Base-by-base conservation (phyloP, 495 filamentous ascomycete genomes). In the Aspergillus egyptiacus region DNA sequence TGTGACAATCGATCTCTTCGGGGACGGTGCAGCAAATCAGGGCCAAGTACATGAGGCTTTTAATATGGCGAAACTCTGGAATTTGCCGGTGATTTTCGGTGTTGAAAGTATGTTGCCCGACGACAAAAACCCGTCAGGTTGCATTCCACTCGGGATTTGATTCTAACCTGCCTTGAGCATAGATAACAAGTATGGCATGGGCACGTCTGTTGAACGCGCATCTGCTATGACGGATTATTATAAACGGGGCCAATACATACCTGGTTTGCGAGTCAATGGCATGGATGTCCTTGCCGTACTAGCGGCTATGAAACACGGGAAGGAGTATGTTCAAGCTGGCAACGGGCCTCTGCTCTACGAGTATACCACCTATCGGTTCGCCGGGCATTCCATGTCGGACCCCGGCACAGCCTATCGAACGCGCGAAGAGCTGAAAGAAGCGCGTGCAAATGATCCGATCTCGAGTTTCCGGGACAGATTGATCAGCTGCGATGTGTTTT, bases 171-270 rank as follows among this genome's bases (percentile, higher is more conserved):
- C 8, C 24, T 33, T 15, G 13, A 17, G 15, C 31, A 10, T 37
- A 95, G 89, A 96, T 74, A 96, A 96, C 79, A 94, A 95, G 69
- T 96, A 95, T 66, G 91, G 90, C 59, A 95, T 96, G 91, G 91
- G 91, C 61, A 96, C 91, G 11, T 43, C 40, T 10, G 40, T 17
- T 20, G 25, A 43, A 11, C 15, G 40, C 7, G 14, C 40, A n/a
- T 43, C 40, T 10, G 40, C 40, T 31, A 43, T 43, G 25, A 46
- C 31, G 7, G 30, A 46, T 15, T 24, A 46, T 19, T 46, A 46
- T 10, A 94, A 95, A 76, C 88, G 90, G 66, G 91, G 90, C 46
- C 90, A 96, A 72, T 96, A 93, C 73, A 95, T 96, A 59, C 89
- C 91, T 36, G 90, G 90, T 64, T 78, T 95, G 38, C 94, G 93